Base-by-base conservation (phyloP, 192 early-diverging fungal genomes). In the Entophlyctis luteolus region DNA sequence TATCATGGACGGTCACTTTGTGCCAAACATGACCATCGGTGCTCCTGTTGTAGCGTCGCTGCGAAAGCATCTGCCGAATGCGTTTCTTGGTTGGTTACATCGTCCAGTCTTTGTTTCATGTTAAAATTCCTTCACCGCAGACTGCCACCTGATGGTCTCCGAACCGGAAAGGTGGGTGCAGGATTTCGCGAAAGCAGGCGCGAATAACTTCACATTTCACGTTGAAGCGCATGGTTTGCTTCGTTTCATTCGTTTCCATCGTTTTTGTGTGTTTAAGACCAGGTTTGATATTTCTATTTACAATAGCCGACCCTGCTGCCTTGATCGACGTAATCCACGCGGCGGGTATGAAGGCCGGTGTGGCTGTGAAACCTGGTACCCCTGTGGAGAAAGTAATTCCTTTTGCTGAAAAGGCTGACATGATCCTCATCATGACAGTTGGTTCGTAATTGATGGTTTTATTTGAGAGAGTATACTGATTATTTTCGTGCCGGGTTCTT, bases 1-100 rank as follows among this genome's bases (percentile, higher is more conserved):
- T 75, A 86, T 98, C 16, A 96, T 98, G 95, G 92, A 93, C 69
- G 89, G 95, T 6, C 95, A 98, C 71, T 98, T 98, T 79, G 95
- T 98, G 10, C 95, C 95, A 53, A 98, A 98, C 79, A 78, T 98
- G 37, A 95, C 95, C 12, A 86, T 95, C 14, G 95, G 95, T 12
- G 91, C 94, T 2, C 95, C 95, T 20, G 88, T 98, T 45, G 91
- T 98, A 72, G 85, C 91, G 62, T 80, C 83, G 52, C 77, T 98
- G 39, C 83, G 91, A 46, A 88, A 90, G 70, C 91, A 94, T 77
- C 3, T 60, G 38, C 89, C 93, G 4, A 79, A 93, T 39, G 91
- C 86, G n/a, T 95, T 94, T 73, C 84, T 98, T 14, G 88, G 88
- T 88, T 79, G 55, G 38, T 46, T 25, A 20, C 35, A 28, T 25